Conservation (phyloP, 1,139 yeast species). For the Magnusiomyces magnusii region DNA sequence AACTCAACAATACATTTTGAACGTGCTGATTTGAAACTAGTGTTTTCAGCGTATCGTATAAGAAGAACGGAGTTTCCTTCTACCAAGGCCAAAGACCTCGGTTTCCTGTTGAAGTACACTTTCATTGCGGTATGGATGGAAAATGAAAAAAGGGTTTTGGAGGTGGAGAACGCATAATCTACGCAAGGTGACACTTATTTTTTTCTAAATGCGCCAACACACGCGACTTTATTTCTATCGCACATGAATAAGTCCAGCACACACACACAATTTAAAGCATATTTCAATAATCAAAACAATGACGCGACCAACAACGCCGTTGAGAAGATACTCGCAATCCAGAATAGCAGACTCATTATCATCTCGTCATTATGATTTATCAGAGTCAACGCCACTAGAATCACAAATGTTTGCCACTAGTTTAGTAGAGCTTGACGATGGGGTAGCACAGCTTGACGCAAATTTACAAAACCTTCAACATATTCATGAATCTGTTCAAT, state of each 20-base stretch:
- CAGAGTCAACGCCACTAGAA: slow-evolving; percentile 3
- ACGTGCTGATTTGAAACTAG: slow-evolving; percentile 16
- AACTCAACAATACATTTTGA: slow-evolving; percentile 36
- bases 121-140: slow-evolving; percentile 23
- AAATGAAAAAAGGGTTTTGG: not conserved
- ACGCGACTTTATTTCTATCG: no score
- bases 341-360: slow-evolving; percentile 5
- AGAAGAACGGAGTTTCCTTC: slow-evolving; percentile 30
- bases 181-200: no score
- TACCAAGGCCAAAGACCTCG: slow-evolving; percentile 34
- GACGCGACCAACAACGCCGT: slow-evolving; percentile 15
- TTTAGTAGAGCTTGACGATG: slow-evolving; percentile 40
- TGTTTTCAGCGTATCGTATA: slow-evolving; percentile 29
- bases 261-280: not conserved
- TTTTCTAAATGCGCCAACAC: no score
- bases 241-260: no score
- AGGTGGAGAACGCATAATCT: no score
- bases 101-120: slow-evolving; percentile 30
- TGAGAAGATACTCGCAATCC: slow-evolving; percentile 12
- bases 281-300: not conserved
- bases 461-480: slow-evolving; percentile 44
- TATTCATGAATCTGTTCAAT: slow-evolving; percentile 44
- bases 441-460: slow-evolving; percentile 46
- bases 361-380: slow-evolving; percentile 1
- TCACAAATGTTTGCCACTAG: slow-evolving; percentile 4